phyloP scores from a whole-genome alignment of 805 yeast genomes.

The Candida sphagnicola region DNA sequence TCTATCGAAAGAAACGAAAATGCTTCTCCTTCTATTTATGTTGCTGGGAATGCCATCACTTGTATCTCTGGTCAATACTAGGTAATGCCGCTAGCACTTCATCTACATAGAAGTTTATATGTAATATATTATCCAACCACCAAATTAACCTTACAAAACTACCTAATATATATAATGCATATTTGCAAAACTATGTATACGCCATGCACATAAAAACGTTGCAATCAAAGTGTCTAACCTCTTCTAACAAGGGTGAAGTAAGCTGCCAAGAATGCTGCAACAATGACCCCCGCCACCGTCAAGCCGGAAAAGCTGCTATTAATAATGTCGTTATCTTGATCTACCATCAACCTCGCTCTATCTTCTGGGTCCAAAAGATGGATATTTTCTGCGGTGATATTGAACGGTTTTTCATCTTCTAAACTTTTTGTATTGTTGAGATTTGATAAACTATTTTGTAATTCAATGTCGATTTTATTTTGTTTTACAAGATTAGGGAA shows the following conservation, averaged over 20 bases:
- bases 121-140: too few species aligned
- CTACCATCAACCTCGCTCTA: slow-evolving; percentile 41
- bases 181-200: too few species aligned
- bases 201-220: too few species aligned
- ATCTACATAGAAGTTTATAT: too few species aligned
- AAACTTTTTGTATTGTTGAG: slow-evolving; percentile 10
- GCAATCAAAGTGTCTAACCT: slow-evolving; percentile 5
- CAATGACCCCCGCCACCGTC: slow-evolving; percentile 25
- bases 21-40: slow-evolving; percentile 14
- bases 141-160: too few species aligned
- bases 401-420: slow-evolving; percentile 15
- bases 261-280: slow-evolving; percentile 31
- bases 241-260: slow-evolving; percentile 16
- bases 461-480: slow-evolving; percentile 32
- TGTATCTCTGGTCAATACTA: slow-evolving; percentile 28
- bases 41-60: slow-evolving; percentile 40
- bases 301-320: slow-evolving; percentile 11
- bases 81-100: not conserved
- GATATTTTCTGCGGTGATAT: slow-evolving; percentile 21
- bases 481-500: slow-evolving; percentile 65
- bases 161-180: too few species aligned
- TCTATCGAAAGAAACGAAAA: slow-evolving; percentile 10
- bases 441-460: slow-evolving; percentile 5
- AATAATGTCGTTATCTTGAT: slow-evolving; percentile 13
- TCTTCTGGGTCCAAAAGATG: slow-evolving; percentile 64